Evolutionary conservation across 2,329 filamentous ascomycete species (phyloP).

Genomic region (Botrytis porri): DNA sequence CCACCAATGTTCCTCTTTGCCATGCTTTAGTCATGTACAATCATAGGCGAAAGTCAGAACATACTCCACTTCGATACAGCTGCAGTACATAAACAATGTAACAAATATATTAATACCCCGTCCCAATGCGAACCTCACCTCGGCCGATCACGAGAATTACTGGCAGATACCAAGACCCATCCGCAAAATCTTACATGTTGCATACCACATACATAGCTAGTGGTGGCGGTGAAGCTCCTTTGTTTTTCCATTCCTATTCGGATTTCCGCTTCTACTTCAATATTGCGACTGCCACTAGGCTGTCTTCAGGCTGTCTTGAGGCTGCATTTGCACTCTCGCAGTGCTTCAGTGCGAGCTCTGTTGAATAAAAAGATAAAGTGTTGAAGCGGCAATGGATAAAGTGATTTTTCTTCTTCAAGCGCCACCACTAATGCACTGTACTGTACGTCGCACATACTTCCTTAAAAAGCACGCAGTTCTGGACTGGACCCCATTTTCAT

Average conservation of each 20-base stretch:
- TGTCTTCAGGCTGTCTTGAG: neutral
- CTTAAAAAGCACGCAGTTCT: neutral
- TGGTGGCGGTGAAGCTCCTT: slow-evolving; percentile 10
- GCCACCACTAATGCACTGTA: neutral
- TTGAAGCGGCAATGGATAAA: slow-evolving; percentile 9
- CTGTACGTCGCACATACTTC: neutral
- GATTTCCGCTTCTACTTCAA: neutral
- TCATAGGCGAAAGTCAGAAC: neutral
- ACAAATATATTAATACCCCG: slow-evolving; percentile 3
- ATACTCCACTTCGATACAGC: slow-evolving; percentile 3
- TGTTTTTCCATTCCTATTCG: neutral
- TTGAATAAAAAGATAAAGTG: neutral
- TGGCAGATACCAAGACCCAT: slow-evolving; percentile 13
- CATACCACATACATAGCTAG: slow-evolving; percentile 8
- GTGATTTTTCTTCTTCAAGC: neutral
- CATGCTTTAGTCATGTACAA: neutral
- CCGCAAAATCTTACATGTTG: neutral
- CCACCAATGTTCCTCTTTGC: neutral
- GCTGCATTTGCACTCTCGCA: neutral
- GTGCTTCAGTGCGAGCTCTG: neutral
- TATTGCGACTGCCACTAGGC: neutral
- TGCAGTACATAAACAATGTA: slow-evolving; percentile 4
- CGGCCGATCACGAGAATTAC: slow-evolving; percentile 11
- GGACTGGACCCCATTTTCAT: slow-evolving; percentile 1
- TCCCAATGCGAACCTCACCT: slow-evolving; percentile 8